Evolutionary conservation across 208 protist genomes (phyloP).

Genomic region (Lotmaria passim): DNA sequence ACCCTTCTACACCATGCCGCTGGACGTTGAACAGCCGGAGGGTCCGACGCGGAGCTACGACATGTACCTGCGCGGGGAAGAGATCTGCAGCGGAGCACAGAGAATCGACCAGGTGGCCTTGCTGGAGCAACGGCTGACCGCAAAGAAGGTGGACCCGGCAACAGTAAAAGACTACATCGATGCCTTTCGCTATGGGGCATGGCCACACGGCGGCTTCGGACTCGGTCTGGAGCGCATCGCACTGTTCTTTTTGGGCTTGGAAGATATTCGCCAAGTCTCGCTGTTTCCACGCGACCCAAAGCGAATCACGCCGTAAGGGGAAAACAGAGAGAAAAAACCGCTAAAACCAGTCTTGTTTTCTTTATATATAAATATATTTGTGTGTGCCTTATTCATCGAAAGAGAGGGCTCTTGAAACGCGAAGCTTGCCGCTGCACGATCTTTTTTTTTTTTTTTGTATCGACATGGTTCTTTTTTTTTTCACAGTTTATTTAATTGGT

Average conservation of each 20-base stretch:
- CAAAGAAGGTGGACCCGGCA: conserved; percentile 38
- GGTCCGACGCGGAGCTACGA: conserved; percentile 94
- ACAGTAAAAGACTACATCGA: conserved; percentile 95
- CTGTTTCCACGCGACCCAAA: conserved; percentile 98
- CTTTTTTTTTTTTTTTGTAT: too few relatives aligned
- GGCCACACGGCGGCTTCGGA: conserved; percentile 98
- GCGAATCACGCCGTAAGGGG: conserved; percentile 93
- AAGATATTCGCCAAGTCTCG: conserved; percentile 97
- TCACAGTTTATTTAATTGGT: too few relatives aligned
- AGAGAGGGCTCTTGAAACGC: background rate
- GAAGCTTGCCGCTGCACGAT: too few relatives aligned
- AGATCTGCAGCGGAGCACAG: conserved; percentile 99
- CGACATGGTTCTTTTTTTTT: too few relatives aligned
- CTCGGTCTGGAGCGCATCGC: conserved; percentile 98
- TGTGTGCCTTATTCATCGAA: too few relatives aligned
- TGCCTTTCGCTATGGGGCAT: conserved; percentile 96
- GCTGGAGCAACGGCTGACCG: conserved; percentile 74
- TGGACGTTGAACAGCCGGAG: conserved; percentile 17
- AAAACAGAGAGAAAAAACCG: background rate
- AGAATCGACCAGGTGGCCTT: conserved; percentile 95
- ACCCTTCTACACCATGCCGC: conserved; percentile 99
- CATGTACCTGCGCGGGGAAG: conserved; percentile 99
- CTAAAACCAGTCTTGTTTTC: background rate
- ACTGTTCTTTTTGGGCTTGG: conserved; percentile 96
- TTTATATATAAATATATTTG: too few relatives aligned